Evolutionary conservation across 139 green algal species (phyloP).

Genomic region (Raphidocelis subcapitata): DNA sequence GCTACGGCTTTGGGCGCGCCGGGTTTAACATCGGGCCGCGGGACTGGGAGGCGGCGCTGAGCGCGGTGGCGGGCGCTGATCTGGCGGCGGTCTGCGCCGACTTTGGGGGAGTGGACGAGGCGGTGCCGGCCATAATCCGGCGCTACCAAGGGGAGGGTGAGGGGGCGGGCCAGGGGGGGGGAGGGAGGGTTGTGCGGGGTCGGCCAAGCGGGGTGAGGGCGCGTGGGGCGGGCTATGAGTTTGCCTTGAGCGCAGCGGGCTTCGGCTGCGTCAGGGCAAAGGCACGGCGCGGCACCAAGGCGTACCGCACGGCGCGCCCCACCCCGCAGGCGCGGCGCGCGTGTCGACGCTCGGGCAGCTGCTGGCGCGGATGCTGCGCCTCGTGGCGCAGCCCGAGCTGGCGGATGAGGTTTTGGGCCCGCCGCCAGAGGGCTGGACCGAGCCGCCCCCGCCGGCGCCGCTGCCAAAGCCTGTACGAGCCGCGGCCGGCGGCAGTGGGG

Average conservation of each 20-base stretch:
- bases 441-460: background rate
- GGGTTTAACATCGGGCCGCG: constrained; percentile 72
- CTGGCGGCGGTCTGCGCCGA: constrained; percentile 57
- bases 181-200: background rate
- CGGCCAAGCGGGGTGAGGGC: background rate
- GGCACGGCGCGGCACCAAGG: background rate
- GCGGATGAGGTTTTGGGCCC: background rate
- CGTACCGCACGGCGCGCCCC: background rate
- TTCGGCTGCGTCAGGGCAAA: background rate
- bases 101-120: constrained; percentile 48
- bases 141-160: constrained; percentile 42
- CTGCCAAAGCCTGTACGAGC: too few species aligned
- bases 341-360: constrained; percentile 57
- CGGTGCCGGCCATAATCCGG: constrained; percentile 47
- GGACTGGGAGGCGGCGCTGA: constrained; percentile 61
- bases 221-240: background rate
- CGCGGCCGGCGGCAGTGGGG: constrained; percentile 2
- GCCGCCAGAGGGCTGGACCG: background rate
- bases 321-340: background rate
- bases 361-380: constrained; percentile 57
- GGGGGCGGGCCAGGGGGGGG: background rate
- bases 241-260: background rate
- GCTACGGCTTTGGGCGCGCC: constrained; percentile 89
- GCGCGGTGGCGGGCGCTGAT: constrained; percentile 30
- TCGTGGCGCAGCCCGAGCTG: constrained; percentile 44